These are phyloP conservation scores for Mycena capillaripes DNA, from an alignment of 768 basidiomycete species.

Conservation along the genomic window DNA sequence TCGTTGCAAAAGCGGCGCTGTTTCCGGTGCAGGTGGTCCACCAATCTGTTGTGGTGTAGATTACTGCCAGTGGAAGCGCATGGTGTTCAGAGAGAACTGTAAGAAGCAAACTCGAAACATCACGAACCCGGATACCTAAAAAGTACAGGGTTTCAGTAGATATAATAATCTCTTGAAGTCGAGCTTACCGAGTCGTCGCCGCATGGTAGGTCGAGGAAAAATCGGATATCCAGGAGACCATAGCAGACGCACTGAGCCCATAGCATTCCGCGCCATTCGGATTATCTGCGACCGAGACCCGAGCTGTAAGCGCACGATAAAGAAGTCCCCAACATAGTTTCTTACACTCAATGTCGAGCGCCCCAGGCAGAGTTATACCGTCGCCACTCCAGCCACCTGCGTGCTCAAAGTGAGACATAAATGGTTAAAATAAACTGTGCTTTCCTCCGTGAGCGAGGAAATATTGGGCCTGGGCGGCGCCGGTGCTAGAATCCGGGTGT, in stretches of 20 bases:
- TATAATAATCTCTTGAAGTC: not conserved
- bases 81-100: not conserved
- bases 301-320: not conserved
- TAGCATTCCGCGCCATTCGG: conserved; percentile 68
- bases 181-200: conserved; percentile 54
- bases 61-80: conserved; percentile 59
- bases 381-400: conserved; percentile 68
- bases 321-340: not conserved
- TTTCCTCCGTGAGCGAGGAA: conserved; percentile 71
- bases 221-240: conserved; percentile 75
- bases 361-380: conserved; percentile 74
- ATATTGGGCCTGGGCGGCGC: conserved; percentile 70
- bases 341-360: conserved; percentile 74
- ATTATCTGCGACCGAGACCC: conserved; percentile 55
- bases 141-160: not conserved
- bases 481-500: conserved; percentile 64
- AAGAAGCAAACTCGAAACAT: not conserved
- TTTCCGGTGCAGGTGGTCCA: conserved; percentile 78
- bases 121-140: conserved; percentile 57
- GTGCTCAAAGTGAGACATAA: not conserved
- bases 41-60: conserved; percentile 78
- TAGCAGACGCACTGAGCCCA: conserved; percentile 62
- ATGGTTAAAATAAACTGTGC: conserved; percentile 2
- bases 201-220: conserved; percentile 73
- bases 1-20: conserved; percentile 60